Conservation (phyloP, 2,329 filamentous ascomycete species). For the Pezicula neosporulosa region DNA sequence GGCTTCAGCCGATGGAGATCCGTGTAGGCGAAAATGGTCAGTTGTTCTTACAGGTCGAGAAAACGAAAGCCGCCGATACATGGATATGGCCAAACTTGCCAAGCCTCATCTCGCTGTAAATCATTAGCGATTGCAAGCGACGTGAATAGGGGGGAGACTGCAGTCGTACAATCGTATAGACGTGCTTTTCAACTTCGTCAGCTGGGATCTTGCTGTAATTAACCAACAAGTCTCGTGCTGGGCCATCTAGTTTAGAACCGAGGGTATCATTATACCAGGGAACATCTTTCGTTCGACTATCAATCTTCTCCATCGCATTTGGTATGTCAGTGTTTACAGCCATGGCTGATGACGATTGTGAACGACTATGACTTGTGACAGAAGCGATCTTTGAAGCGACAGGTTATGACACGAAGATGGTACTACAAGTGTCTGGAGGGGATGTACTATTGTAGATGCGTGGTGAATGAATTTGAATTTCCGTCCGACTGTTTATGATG, state of each 20-base stretch:
- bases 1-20: constrained; percentile 4
- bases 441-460: neutral
- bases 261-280: constrained; percentile 11
- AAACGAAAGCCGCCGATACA: constrained; percentile 11
- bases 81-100: constrained; percentile 8
- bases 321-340: constrained; percentile 3
- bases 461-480: too few relatives aligned
- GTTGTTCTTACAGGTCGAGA: constrained; percentile 6
- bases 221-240: constrained; percentile 8
- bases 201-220: constrained; percentile 13
- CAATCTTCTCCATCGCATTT: neutral
- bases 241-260: constrained; percentile 3
- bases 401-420: too few relatives aligned
- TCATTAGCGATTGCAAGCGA: neutral
- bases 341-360: neutral
- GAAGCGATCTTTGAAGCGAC: too few relatives aligned
- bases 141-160: neutral
- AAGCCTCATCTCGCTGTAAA: constrained; percentile 1
- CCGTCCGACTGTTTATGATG: too few relatives aligned
- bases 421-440: too few relatives aligned
- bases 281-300: constrained; percentile 4
- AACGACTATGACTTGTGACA: too few relatives aligned
- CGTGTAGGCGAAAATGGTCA: too few relatives aligned
- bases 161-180: neutral
- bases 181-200: constrained; percentile 10